phyloP scores from a whole-genome alignment of 2,329 filamentous ascomycete genomes.

The Capronia epimyces region DNA sequence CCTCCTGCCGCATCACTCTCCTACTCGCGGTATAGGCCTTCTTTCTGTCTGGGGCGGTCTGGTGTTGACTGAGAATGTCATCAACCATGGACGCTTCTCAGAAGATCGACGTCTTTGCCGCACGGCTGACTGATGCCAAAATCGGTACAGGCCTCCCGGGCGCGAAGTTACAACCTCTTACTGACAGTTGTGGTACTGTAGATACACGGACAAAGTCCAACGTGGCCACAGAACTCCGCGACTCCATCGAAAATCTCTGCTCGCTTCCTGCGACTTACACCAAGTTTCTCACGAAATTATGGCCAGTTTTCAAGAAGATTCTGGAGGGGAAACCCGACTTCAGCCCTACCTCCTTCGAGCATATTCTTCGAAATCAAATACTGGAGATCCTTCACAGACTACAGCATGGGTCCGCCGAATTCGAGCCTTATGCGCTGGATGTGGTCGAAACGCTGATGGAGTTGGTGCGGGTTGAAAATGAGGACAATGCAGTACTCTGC shows the following conservation, averaged over 20 bases:
- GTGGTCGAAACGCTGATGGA: constrained; percentile 86
- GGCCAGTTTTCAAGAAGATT: constrained; percentile 83
- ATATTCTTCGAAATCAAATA: constrained; percentile 88
- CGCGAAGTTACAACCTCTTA: constrained; percentile 2
- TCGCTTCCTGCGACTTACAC: constrained; percentile 70
- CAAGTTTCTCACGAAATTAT: constrained; percentile 76
- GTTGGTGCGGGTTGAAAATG: constrained; percentile 85
- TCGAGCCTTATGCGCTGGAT: constrained; percentile 83
- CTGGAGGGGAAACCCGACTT: constrained; percentile 84
- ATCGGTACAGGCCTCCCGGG: constrained; percentile 38
- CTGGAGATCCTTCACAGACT: constrained; percentile 92
- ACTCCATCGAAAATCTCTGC: constrained; percentile 79
- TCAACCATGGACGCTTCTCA: constrained; percentile 27
- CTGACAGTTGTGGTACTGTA: constrained; percentile 36
- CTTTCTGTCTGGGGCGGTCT: constrained; percentile 3
- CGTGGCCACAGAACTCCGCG: constrained; percentile 78
- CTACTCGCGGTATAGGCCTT: not conserved
- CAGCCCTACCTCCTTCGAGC: constrained; percentile 81
- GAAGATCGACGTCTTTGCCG: constrained; percentile 46
- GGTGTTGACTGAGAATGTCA: constrained; percentile 5
- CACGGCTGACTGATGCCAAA: constrained; percentile 45
- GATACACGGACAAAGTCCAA: constrained; percentile 77
- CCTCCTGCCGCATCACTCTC: constrained; percentile 8
- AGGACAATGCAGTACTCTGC: constrained; percentile 97
- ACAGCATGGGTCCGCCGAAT: constrained; percentile 67